Base-by-base conservation (phyloP, 129 eudicot genomes). In the Saussurea involucrata region DNA sequence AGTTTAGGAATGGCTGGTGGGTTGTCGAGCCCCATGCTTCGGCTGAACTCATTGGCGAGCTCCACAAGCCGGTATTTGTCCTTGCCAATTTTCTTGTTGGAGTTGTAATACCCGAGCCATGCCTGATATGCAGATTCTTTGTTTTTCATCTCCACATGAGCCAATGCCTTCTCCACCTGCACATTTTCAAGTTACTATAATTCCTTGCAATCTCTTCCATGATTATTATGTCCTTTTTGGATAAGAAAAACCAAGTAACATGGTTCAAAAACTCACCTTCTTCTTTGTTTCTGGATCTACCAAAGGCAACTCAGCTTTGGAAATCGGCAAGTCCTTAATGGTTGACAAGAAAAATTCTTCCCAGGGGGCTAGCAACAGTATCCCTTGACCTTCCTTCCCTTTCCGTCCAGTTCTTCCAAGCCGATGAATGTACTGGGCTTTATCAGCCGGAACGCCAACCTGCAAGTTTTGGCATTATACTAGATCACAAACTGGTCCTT, bases 91-190 rank as follows among this genome's bases (percentile, higher is more conserved):
- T 17, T 84, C 83, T 85, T 95, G 42, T 83, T 85, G 0, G 99
- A 95, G 75, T 92, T 95, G 87, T 92, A 95, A 75, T 92, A 95
- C 63, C 99, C 99, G 21, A 95, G 97, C 99, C 99, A 95, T 10
- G 99, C 97, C 81, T 95, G 99, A 83, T 92, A 95, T 29, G 99
- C 99, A 3, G 96, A 74, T 81, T 95, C 99, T 82, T 92, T 95
- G 86, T 75, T 88, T 81, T 95, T 92, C 97, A 86, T 88, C 63
- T 86, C 99, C 46, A 92, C 90, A 21, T 90, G 81, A 63, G 88
- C 75, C 73, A 95, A 64, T 18, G 96, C 92, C 53, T 87, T 88
- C 63, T 92, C 95, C 68, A 95, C 99, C 99, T 95, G 87, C 68
- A 33, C 53, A 69, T 49, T 79, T 77, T 24, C 15, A 72, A 69